phyloP scores from a whole-genome alignment of 768 basidiomycete species.

The Tylopilus balloui region DNA sequence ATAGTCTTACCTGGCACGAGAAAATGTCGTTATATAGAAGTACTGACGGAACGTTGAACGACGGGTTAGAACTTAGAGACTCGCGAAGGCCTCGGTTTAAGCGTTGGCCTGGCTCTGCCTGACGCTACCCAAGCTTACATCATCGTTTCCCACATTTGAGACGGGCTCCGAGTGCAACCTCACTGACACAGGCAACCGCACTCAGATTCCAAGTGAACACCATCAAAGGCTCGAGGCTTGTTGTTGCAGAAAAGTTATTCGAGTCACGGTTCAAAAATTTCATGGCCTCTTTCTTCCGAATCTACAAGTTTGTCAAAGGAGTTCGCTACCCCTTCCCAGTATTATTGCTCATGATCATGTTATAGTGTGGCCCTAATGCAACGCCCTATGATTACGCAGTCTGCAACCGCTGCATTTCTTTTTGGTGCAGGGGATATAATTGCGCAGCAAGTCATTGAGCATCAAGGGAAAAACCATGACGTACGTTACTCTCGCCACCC shows the following conservation, averaged over 20 bases:
- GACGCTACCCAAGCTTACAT: background rate
- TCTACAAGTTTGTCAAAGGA: slow-evolving; percentile 38
- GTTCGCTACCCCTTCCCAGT: background rate
- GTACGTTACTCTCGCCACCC: slow-evolving; percentile 37
- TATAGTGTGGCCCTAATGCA: slow-evolving; percentile 55
- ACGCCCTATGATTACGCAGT: slow-evolving; percentile 60
- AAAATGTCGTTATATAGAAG: too few relatives aligned
- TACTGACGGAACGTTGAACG: too few relatives aligned
- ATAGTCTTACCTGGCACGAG: too few relatives aligned
- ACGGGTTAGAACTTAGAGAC: too few relatives aligned
- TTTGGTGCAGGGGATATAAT: slow-evolving; percentile 77
- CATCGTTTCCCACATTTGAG: background rate
- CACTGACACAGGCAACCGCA: too few relatives aligned
- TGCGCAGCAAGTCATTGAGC: slow-evolving; percentile 83
- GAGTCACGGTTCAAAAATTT: background rate
- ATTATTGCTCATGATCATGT: slow-evolving; percentile 9
- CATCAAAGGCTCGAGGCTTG: background rate
- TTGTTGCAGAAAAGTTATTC: background rate
- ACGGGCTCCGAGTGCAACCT: background rate
- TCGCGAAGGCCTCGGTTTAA: too few relatives aligned
- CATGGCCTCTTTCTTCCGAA: slow-evolving; percentile 44
- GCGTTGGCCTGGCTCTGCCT: too few relatives aligned
- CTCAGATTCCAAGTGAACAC: background rate
- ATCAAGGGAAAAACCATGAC: slow-evolving; percentile 68
- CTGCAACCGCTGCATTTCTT: slow-evolving; percentile 57